Evolutionary conservation across 441 rosid species (phyloP).

Genomic region (Metrosideros polymorpha): DNA sequence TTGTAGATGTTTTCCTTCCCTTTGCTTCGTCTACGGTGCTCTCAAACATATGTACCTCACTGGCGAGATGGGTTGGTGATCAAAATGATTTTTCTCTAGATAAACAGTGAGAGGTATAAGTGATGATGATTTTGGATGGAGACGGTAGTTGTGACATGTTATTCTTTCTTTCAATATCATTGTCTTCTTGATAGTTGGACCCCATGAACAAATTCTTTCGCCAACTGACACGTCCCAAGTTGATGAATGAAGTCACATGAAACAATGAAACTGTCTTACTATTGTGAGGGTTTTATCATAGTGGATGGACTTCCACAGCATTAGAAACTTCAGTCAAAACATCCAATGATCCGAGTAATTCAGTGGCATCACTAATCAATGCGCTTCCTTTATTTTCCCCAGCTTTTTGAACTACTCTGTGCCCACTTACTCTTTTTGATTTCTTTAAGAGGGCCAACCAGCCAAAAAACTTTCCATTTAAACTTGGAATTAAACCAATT

Average conservation of each 20-base stretch:
- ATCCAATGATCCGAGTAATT: not conserved
- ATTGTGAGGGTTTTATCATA: not conserved
- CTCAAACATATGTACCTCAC: not conserved
- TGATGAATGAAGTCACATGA: not conserved
- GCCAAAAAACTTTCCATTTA: constrained; percentile 30
- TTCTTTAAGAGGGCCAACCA: constrained; percentile 13
- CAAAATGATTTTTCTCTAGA: not conserved
- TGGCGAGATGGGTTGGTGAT: not conserved
- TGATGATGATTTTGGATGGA: not conserved
- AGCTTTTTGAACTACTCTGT: not conserved
- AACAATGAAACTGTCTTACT: not conserved
- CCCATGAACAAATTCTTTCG: not conserved
- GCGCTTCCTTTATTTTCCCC: not conserved
- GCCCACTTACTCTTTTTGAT: not conserved
- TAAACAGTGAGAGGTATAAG: not conserved
- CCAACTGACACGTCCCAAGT: not conserved
- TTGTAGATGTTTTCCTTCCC: not conserved
- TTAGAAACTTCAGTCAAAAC: not conserved
- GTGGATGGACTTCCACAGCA: not conserved
- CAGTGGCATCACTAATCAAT: not conserved
- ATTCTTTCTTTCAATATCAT: not conserved
- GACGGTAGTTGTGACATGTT: not conserved
- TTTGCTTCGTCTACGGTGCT: not conserved
- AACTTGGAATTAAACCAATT: constrained; percentile 25
- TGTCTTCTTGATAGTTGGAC: not conserved